phyloP scores from a whole-genome alignment of 2,329 filamentous ascomycete genomes.

The Aspergillus piperis region DNA sequence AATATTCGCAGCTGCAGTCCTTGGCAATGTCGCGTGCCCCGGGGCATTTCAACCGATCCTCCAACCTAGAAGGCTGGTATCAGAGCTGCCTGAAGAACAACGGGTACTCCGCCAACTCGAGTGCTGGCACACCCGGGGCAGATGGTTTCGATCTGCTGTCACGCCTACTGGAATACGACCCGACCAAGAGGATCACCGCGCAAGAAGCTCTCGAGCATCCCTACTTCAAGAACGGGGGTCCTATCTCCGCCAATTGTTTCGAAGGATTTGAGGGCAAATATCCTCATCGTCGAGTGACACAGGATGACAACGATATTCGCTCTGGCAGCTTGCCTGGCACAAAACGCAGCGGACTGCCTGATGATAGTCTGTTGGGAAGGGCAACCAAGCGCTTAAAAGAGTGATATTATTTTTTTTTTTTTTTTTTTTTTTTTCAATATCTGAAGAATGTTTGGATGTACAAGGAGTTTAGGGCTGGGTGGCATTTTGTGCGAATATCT shows the following conservation, averaged over 20 bases:
- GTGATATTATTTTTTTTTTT: constrained; percentile 20
- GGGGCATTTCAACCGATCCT: constrained; percentile 54
- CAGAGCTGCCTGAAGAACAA: constrained; percentile 67
- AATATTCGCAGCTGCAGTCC: constrained; percentile 70
- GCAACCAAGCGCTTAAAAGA: constrained; percentile 59
- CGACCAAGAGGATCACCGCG: constrained; percentile 81
- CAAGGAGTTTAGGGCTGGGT: background rate
- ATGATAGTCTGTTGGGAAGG: constrained; percentile 68
- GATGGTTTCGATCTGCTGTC: constrained; percentile 83
- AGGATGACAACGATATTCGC: constrained; percentile 95
- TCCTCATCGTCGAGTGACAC: constrained; percentile 82
- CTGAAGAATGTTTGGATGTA: background rate
- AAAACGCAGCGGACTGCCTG: constrained; percentile 81
- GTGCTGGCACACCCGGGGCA: constrained; percentile 61
- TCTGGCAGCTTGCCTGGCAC: constrained; percentile 86
- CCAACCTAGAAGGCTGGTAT: constrained; percentile 77
- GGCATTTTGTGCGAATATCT: background rate
- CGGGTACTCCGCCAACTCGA: constrained; percentile 52
- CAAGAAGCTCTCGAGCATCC: constrained; percentile 85
- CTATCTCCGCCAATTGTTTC: constrained; percentile 81
- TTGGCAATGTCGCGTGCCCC: constrained; percentile 47
- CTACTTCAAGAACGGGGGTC: constrained; percentile 74
- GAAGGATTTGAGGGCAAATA: constrained; percentile 87
- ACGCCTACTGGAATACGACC: constrained; percentile 88
- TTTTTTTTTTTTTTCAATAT: background rate